Base-by-base conservation (phyloP, 768 basidiomycete species). In the Leccinellum luteum region DNA sequence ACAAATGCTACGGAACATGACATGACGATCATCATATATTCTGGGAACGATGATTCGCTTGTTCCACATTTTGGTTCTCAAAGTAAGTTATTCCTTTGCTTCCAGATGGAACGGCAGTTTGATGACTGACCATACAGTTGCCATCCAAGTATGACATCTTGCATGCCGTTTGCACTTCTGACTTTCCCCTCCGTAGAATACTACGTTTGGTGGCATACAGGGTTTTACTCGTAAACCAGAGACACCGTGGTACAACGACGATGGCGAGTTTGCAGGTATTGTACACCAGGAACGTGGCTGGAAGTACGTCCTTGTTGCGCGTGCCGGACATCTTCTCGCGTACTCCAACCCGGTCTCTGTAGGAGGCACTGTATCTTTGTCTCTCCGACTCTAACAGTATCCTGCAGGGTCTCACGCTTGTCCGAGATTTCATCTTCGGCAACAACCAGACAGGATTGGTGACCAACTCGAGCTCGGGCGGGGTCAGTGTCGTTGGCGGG, bases 151-250 rank as follows among this genome's bases (percentile, higher is more conserved):
- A 53, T 15, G 34, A 34, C 34, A 15, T 6, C 15, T 55, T 13
- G 10, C 6, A 6, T 6, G 19, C 41, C 56, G 30, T 25, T 25
- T 30, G 8, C 17, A 15, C 25, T 32, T 21, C 25, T n/a, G 23
- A 7, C 2, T 9, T 9, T 27, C 21, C 28, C 1, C 35, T 2
- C 12, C 55, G 0, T 58, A 89, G 85, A 91, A 91, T 64, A 88
- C 87, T n/a, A 90, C 88, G 1, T 91, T 90, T 64, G 87, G 87
- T 27, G 87, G 87, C 8, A 84, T 85, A 41, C 85, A 85, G 70
- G 89, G 89, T 2, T 91, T 91, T 68, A 83, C 85, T 0, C 76
- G 82, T 44, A 80, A 77, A 56, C 89, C 89, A 3, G 78, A 82
- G 0, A 90, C 89, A 1, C 81, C 83, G 0, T 90, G 87, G 86